Base-by-base conservation (phyloP, 768 basidiomycete species). In the Bullera alba region DNA sequence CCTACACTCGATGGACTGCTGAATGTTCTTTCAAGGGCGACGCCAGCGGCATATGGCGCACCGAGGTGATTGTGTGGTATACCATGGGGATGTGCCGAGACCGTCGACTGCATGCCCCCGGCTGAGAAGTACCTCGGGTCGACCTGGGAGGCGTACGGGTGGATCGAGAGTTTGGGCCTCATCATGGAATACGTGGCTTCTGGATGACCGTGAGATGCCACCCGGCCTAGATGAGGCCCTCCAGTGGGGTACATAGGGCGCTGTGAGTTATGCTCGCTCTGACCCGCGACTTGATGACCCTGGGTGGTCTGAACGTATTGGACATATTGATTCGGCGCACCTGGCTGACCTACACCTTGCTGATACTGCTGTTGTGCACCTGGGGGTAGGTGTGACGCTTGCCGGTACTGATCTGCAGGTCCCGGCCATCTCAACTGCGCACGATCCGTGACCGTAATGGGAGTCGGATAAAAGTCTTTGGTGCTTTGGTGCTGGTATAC, bases 91-190 rank as follows among this genome's bases (percentile, higher is more conserved):
- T 29, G 16, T 32, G 27, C 23, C 16, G 25, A 14, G n/a, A 8
- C 17, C 12, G 16, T 5, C 23, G 16, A 27, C 44, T 38, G 23
- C 25, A 37, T 26, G 2, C 32, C 49, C 8, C 43, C 48, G 5
- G 54, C 50, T 5, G 54, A 56, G 27, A 28, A 38, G 32, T 42
- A 42, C 17, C 50, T 30, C 4, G 30, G 46, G 23, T 28, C 38
- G 25, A 19, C 42, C 8, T 50, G 46, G 12, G 32, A 21, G 21
- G 48, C 48, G 37, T 50, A 58, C 21, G 52, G 52, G 26, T 54
- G 57, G 7, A 58, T 56, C 3, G 35, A 38, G 17, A 53, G 42
- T 28, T 34, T 50, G 21, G 54, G 51, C 46, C 54, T 38, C 23
- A 12, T 32, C 27, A 36, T 26, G 37, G 35, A 27, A 29, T 45